Evolutionary conservation across 1,139 yeast genomes (phyloP), one percentile per base, ranked within the genome.

Genomic region (Taiozyma sp.): DNA sequence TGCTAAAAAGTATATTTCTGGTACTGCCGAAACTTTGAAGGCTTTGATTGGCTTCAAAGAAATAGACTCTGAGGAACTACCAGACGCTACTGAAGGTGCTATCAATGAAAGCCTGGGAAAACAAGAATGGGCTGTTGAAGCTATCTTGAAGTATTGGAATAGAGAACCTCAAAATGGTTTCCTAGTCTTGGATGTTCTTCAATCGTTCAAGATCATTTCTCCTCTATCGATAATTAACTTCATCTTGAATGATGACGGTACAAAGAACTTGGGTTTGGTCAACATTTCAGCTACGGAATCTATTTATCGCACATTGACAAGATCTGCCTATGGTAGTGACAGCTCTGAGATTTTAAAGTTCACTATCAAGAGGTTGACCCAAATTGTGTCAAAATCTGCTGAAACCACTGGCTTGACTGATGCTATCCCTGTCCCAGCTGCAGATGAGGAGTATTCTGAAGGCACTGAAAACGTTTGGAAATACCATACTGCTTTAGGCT

Each of bases 131-230:
- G 75, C 83, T 29, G 75, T 88, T 47, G 84, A 83, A 49, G 77
- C 90, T 3, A 81, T 87, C 11, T 70, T 88, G 56, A 74, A 88
- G 55, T 81, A 84, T 61, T 90, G 97, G 97, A 75, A 80, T 49
- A 80, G 80, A 54, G 89, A 87, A 61, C 93, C 96, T 0, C 88
- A 89, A 67, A 87, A 86, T 52, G 91, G 89, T 2, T 84, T 80
- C 56, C 73, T 88, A 58, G 81, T 88, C 19, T 72, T 86, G 59
- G 89, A 82, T 60, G 80, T 78, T 54, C 76, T 85, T 62, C 77
- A 78, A 54, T 81, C 77, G 50, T 75, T 74, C 56, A 77, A 71
- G 26, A 68, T 83, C 28, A 62, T 83, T 46, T 63, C 71, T 29
- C 70, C 80, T 4, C 66, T 66, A 40, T 66, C 73, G 43, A 68